Percentiles rank a stretch among this genome's conserved stretches.
phyloP scores from a whole-genome alignment of 371 early-diverging fungal species.

The Mortierella sp. region DNA sequence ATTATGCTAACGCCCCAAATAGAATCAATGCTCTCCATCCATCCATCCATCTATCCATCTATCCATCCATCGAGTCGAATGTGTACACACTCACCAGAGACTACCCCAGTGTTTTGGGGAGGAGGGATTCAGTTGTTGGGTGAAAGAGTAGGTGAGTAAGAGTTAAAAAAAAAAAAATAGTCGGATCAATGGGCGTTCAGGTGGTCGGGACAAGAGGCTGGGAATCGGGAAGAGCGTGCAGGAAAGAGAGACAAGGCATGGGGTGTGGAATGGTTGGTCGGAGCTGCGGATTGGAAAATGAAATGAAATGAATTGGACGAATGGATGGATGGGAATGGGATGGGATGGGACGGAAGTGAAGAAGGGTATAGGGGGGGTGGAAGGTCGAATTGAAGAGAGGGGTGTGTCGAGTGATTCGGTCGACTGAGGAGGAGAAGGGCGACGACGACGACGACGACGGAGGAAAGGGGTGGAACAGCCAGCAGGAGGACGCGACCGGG shows the following conservation, averaged over 20 bases:
- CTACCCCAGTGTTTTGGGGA: not conserved
- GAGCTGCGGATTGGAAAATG: not conserved
- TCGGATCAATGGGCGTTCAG: not conserved
- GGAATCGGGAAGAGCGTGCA: not conserved
- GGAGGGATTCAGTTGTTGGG: not conserved
- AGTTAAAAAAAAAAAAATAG: not conserved
- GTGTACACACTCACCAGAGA: not conserved
- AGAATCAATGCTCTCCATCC: no score
- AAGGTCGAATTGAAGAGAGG: no score
- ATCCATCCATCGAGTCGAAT: no score
- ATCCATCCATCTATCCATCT: no score
- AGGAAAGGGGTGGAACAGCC: not conserved
- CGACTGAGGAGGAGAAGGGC: not conserved
- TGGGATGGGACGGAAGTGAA: no score
- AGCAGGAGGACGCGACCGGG: not conserved
- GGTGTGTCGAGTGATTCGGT: no score
- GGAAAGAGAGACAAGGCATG: constrained; percentile 4
- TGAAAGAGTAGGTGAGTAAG: not conserved
- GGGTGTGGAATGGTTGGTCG: not conserved
- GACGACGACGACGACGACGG: not conserved
- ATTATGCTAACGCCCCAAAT: no score
- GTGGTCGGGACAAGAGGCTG: constrained; percentile 10
- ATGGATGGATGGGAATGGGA: no score
- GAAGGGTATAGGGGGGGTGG: no score
- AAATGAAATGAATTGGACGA: no score